Percentiles rank a stretch among this genome's conserved stretches.
These are phyloP conservation scores for Xanthoconium purpureum DNA, from an alignment of 768 basidiomycete genomes.

Conservation along the genomic window DNA sequence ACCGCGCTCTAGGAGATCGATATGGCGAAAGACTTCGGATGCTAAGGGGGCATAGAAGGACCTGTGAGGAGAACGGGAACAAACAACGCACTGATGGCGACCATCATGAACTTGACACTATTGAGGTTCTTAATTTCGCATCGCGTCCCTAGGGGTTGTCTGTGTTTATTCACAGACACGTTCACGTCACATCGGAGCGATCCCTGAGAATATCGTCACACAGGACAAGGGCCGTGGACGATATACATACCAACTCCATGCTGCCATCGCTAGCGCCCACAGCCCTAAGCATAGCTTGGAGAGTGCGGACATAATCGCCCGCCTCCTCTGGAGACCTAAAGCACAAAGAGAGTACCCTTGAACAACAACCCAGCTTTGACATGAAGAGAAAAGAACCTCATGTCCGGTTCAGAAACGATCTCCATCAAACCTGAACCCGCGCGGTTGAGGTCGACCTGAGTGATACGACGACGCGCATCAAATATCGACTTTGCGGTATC, in stretches of 20 bases:
- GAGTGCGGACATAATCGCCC: conserved; percentile 74
- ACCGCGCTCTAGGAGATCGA: conserved; percentile 46
- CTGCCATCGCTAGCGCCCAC: conserved; percentile 91
- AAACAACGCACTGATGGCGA: conserved; percentile 72
- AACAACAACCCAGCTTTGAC: background rate
- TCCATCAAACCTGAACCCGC: conserved; percentile 91
- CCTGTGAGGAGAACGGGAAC: background rate
- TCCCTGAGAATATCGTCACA: conserved; percentile 50
- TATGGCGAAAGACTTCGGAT: conserved; percentile 80
- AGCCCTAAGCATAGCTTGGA: conserved; percentile 78
- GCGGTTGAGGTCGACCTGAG: conserved; percentile 83
- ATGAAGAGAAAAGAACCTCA: conserved; percentile 44
- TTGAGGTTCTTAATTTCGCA: conserved; percentile 7
- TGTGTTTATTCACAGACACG: conserved; percentile 77
- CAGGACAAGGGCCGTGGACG: background rate
- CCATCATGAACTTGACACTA: conserved; percentile 54
- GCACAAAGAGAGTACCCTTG: background rate
- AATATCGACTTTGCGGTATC: conserved; percentile 88
- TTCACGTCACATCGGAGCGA: conserved; percentile 95
- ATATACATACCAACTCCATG: conserved; percentile 83
- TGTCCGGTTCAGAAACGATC: conserved; percentile 92
- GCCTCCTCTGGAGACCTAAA: conserved; percentile 82
- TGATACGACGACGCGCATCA: conserved; percentile 46
- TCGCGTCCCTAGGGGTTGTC: conserved; percentile 55
- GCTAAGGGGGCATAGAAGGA: conserved; percentile 42